Percentiles rank a stretch among this genome's conserved stretches.
Evolutionary conservation across 345 rosid species (phyloP).

Genomic region (Acer negundo): DNA sequence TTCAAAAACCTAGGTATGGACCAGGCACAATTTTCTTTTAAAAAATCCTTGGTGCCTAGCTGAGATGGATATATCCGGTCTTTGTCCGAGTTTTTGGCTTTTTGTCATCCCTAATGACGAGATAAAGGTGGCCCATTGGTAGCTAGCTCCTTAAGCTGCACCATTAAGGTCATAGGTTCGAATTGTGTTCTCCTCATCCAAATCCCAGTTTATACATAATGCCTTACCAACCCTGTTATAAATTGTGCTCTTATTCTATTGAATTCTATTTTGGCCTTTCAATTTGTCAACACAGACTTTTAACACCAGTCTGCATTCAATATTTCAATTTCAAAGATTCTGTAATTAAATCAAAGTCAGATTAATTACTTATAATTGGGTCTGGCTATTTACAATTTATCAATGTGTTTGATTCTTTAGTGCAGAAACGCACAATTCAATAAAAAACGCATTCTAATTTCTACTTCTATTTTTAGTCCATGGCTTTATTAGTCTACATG

Average conservation of each 20-base stretch:
- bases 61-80: too few species aligned
- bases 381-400: too few species aligned
- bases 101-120: too few species aligned
- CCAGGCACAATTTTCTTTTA: too few species aligned
- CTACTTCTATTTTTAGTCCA: not conserved
- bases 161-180: too few species aligned
- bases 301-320: not conserved
- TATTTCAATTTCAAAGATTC: not conserved
- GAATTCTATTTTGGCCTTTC: not conserved
- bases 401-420: not conserved
- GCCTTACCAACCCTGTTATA: not conserved
- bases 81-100: too few species aligned
- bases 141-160: too few species aligned
- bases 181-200: too few species aligned
- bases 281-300: not conserved
- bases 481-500: not conserved
- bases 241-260: not conserved
- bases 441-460: not conserved
- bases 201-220: too few species aligned
- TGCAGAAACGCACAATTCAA: not conserved
- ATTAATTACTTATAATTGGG: not conserved
- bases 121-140: too few species aligned
- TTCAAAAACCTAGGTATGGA: too few species aligned
- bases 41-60: too few species aligned
- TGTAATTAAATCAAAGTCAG: not conserved